Conservation (phyloP, 1,139 yeast species). For the Diutina siamensis region DNA sequence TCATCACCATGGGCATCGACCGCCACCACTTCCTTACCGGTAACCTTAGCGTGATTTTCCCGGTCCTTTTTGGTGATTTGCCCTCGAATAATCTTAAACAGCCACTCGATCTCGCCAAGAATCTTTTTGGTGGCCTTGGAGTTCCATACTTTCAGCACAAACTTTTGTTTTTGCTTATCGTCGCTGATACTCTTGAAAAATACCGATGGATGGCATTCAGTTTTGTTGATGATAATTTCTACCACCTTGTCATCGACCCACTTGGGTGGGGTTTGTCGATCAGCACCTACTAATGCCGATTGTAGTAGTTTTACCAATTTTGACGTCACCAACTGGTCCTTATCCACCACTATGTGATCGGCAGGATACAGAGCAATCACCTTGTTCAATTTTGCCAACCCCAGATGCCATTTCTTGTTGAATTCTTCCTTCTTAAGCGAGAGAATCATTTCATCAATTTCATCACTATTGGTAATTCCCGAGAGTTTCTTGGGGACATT, state of each 20-base stretch:
- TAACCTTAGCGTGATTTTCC: slow-evolving; percentile 11
- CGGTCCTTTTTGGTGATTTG: slow-evolving; percentile 35
- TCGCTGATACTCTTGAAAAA: slow-evolving; percentile 39
- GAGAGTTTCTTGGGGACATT: slow-evolving; percentile 32
- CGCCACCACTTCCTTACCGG: slow-evolving; percentile 8
- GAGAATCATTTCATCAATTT: slow-evolving; percentile 25
- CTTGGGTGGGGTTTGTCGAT: slow-evolving; percentile 21
- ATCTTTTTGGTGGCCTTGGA: slow-evolving; percentile 36
- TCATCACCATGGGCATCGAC: slow-evolving; percentile 7
- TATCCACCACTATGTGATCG: slow-evolving; percentile 14
- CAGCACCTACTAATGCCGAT: slow-evolving; percentile 16
- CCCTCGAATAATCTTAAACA: slow-evolving; percentile 52
- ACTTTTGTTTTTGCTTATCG: slow-evolving; percentile 26
- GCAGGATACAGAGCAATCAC: slow-evolving; percentile 11
- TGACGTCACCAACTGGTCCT: slow-evolving; percentile 20
- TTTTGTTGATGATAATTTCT: slow-evolving; percentile 18
- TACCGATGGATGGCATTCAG: slow-evolving; percentile 30
- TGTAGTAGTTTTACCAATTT: slow-evolving; percentile 21
- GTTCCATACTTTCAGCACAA: slow-evolving; percentile 51
- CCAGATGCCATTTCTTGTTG: slow-evolving; percentile 28
- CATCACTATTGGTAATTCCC: slow-evolving; percentile 31
- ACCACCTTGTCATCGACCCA: slow-evolving; percentile 19
- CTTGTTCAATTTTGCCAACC: slow-evolving; percentile 20
- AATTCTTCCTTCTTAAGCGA: slow-evolving; percentile 41
- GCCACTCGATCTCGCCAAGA: slow-evolving; percentile 40